Evolutionary conservation across 148 eudicot genomes (phyloP), one percentile per base, ranked within the genome.

Genomic region (Camellia sinensis): DNA sequence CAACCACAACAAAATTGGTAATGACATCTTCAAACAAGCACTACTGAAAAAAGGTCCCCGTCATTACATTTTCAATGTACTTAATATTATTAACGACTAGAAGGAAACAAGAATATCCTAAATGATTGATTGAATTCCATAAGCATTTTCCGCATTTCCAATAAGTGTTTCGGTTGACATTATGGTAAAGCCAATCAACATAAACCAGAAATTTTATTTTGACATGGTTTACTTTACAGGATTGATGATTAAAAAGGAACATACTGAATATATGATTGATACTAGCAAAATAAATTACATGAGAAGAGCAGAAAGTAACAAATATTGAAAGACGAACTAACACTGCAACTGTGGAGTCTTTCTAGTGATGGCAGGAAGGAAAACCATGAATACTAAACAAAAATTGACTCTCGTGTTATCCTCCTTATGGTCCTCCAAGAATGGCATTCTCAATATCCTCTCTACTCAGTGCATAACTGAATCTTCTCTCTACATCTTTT

Each of bases 361-460:
- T 67, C 54, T 70, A 46, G 54, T 21, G 21, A 17, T 11, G 50
- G 56, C 53, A 45, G 15, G 21, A 71, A 71, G 4, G 74, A 50
- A 71, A 71, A 15, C 7, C 41, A 57, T 14, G 56, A 73, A 53
- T 73, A 46, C 5, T 2, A 77, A 64, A 71, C 70, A 48, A 13
- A 15, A 65, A 13, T 64, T 5, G 21, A 64, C 43, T 15, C 14
- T 19, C 22, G 3, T 29, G 48, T 9, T 64, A 7, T 12, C 19
- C 44, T 52, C 73, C 67, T 89, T 82, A 95, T 15, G 99, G 99
- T 19, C 99, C 99, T 86, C 99, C 99, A 67, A 95, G 97, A 64
- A 93, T 94, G 67, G 99, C 99, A 84, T 95, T 95, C 83, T 95
- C 99, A 40, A 95, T 93, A 82, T 95, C 99, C 81, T 93, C 97